A percentile compares a stretch with the other conserved stretches of the same genome.
Conservation (phyloP, 208 protist genomes). For the Leishmania aethiopica region DNA sequence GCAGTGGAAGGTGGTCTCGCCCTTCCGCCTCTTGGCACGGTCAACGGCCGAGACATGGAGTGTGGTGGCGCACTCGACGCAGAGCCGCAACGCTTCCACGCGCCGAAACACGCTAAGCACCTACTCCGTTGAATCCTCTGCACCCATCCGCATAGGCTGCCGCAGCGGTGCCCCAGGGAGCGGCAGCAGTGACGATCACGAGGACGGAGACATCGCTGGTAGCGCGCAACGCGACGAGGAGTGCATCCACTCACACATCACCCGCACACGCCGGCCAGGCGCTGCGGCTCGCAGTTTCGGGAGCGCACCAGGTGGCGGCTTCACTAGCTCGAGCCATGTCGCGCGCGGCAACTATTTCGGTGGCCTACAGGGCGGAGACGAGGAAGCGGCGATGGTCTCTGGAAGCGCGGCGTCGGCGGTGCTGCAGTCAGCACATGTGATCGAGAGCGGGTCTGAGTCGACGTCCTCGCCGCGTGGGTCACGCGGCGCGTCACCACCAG, state of each 20-base stretch:
- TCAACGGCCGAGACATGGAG: constrained; percentile 65
- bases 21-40: constrained; percentile 69
- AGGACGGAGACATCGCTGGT: constrained; percentile 23
- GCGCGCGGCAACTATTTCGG: constrained; percentile 33
- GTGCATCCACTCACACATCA: constrained; percentile 12
- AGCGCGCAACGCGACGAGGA: constrained; percentile 28
- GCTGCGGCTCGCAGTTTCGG: constrained; percentile 15
- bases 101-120: not conserved
- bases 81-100: not conserved
- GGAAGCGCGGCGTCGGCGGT: not conserved
- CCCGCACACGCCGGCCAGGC: constrained; percentile 13
- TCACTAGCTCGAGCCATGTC: constrained; percentile 17
- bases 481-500: not conserved
- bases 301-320: constrained; percentile 2
- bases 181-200: constrained; percentile 22
- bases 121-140: constrained; percentile 18
- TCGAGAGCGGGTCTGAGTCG: not conserved
- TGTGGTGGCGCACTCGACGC: constrained; percentile 28
- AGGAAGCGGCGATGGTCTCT: not conserved
- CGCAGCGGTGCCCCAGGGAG: constrained; percentile 6
- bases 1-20: constrained; percentile 87
- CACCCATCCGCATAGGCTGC: constrained; percentile 32
- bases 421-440: not conserved
- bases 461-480: not conserved
- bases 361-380: constrained; percentile 11